Evolutionary conservation across 345 rosid genomes (phyloP), one percentile per base, ranked within the genome.

Genomic region (Clarkia xantiana): DNA sequence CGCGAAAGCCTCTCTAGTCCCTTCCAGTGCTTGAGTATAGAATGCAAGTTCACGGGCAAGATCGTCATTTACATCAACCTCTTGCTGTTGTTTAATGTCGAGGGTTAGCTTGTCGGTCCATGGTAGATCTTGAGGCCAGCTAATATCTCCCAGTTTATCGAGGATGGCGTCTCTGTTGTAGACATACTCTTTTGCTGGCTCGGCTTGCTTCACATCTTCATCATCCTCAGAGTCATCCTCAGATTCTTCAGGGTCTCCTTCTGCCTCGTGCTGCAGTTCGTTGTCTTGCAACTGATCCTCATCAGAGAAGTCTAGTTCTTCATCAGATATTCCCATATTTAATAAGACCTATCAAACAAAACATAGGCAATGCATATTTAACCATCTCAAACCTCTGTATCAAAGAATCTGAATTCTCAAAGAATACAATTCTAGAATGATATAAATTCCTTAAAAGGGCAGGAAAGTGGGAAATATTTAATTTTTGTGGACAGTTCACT

Each of bases 61-160:
- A 58, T 91, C 96, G 51, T 91, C 94, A 52, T 86, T 91, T 38
- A 86, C 96, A 59, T 84, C 98, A 10, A 91, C 83, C 16, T 76
- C 76, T 69, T 78, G 79, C 62, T 63, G 86, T 42, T 74, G 86
- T 9, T 78, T 77, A 41, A 78, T 50, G 48, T 73, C 89, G 11
- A 86, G 29, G 3, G 79, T 52, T 6, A 91, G 85, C 72, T 62
- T 71, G 57, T 91, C 82, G 40, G 61, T 69, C 98, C 96, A 91
- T 0, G 75, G 70, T 12, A 60, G 76, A 36, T 71, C 66, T 57
- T 76, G 79, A 0, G 93, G 94, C 93, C 90, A 91, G 65, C 73
- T 73, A 10, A 86, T 74, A 62, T 91, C 96, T 55, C 83, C 71
- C 18, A 86, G 84, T 7, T 86, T 91, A 45, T 86, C 93, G 43